Conservation (phyloP, 2,329 filamentous ascomycete genomes). For the Scopulariopsis brevicaulis region DNA sequence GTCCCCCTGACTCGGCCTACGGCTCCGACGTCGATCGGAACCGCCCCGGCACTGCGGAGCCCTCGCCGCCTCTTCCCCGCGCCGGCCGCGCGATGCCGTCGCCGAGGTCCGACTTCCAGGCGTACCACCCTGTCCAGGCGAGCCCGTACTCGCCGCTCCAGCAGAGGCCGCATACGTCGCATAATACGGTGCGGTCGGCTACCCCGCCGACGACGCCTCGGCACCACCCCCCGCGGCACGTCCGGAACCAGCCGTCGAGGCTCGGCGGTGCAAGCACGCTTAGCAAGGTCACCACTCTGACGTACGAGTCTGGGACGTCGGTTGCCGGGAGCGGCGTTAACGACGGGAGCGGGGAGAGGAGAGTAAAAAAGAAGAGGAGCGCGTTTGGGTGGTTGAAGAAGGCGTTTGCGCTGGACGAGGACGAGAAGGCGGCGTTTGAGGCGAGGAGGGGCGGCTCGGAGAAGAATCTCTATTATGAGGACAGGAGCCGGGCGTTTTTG, state of each 20-base stretch:
- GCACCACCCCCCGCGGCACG: not conserved
- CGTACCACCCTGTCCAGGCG: slow-evolving; percentile 50
- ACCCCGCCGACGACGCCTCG: slow-evolving; percentile 7
- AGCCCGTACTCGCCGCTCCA: slow-evolving; percentile 54
- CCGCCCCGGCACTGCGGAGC: slow-evolving; percentile 22
- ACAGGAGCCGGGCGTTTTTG: slow-evolving; percentile 38
- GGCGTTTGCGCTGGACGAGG: slow-evolving; percentile 53
- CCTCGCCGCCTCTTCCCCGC: slow-evolving; percentile 13
- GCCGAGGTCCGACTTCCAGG: slow-evolving; percentile 31
- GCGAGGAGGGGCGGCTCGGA: slow-evolving; percentile 34
- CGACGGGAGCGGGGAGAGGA: slow-evolving; percentile 20
- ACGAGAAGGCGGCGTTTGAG: slow-evolving; percentile 49
- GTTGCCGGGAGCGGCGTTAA: slow-evolving; percentile 13
- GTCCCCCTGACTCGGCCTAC: slow-evolving; percentile 32
- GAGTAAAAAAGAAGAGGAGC: slow-evolving; percentile 55
- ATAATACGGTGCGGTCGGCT: slow-evolving; percentile 8
- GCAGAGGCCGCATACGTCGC: slow-evolving; percentile 43
- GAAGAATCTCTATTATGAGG: slow-evolving; percentile 36
- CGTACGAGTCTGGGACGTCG: slow-evolving; percentile 22
- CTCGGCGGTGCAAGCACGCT: slow-evolving; percentile 33
- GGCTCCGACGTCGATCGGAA: slow-evolving; percentile 33
- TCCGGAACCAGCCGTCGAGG: slow-evolving; percentile 18
- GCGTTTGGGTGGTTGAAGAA: slow-evolving; percentile 60
- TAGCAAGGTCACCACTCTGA: slow-evolving; percentile 39
- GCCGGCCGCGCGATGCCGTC: slow-evolving; percentile 14